These are phyloP conservation scores for Phialocephala subalpina DNA, from an alignment of 2,329 filamentous ascomycete species.

Conservation along the genomic window DNA sequence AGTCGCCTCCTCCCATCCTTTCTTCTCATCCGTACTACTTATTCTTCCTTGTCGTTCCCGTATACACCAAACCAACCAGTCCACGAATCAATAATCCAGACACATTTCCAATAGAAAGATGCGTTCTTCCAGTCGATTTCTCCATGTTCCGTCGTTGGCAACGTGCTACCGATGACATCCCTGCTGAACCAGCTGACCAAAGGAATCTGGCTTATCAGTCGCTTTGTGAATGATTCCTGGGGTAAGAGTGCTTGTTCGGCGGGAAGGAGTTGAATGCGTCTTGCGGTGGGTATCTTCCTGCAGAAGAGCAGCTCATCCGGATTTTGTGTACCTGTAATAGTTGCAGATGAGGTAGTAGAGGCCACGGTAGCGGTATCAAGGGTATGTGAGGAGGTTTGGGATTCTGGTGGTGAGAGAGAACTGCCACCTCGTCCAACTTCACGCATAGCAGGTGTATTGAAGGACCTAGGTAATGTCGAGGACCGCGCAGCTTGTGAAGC, in stretches of 20 bases:
- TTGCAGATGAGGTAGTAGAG: slow-evolving; percentile 39
- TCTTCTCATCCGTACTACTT: slow-evolving; percentile 5
- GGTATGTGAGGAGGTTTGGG: slow-evolving; percentile 57
- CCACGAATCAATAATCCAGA: slow-evolving; percentile 67
- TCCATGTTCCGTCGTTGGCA: slow-evolving; percentile 76
- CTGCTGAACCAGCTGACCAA: slow-evolving; percentile 76
- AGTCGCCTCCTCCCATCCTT: slow-evolving; percentile 13
- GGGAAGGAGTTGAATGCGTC: slow-evolving; percentile 69
- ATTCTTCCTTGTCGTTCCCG: slow-evolving; percentile 44
- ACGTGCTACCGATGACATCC: slow-evolving; percentile 76
- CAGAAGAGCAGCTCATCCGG: slow-evolving; percentile 54
- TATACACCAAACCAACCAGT: slow-evolving; percentile 67
- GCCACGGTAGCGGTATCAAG: slow-evolving; percentile 63
- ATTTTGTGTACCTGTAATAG: slow-evolving; percentile 34
- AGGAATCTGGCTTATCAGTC: slow-evolving; percentile 70
- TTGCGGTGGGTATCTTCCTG: slow-evolving; percentile 71
- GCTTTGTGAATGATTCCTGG: slow-evolving; percentile 70
- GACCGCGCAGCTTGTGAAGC: slow-evolving; percentile 26
- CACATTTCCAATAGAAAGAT: slow-evolving; percentile 72
- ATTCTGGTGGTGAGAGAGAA: slow-evolving; percentile 41
- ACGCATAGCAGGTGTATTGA: slow-evolving; percentile 38
- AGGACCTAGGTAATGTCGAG: slow-evolving; percentile 38
- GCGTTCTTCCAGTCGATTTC: slow-evolving; percentile 79
- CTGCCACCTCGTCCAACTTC: slow-evolving; percentile 39
- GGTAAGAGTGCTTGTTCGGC: slow-evolving; percentile 76